These are phyloP conservation scores for Syncephalastrum racemosum DNA, from an alignment of 371 early-diverging fungal genomes.

Conservation along the genomic window DNA sequence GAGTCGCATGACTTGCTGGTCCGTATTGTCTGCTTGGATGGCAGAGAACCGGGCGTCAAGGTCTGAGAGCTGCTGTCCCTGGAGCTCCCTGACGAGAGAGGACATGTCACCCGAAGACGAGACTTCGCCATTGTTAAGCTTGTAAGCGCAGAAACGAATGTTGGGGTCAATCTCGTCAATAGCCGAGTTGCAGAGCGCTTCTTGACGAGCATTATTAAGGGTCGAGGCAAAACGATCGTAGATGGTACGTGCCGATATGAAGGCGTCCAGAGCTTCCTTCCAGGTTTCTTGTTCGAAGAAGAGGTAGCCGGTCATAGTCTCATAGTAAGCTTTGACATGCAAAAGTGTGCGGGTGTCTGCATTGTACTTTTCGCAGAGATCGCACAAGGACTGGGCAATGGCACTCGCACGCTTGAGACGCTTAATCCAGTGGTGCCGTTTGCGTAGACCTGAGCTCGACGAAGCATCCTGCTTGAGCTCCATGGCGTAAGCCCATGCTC, in stretches of 20 bases:
- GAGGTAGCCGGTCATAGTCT: constrained; percentile 67
- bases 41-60: too few relatives aligned
- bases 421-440: constrained; percentile 65
- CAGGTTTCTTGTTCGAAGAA: constrained; percentile 71
- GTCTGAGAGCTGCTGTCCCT: too few relatives aligned
- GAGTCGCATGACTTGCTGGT: too few relatives aligned
- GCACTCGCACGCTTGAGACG: constrained; percentile 65
- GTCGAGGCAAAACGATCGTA: constrained; percentile 65
- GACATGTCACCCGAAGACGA: too few relatives aligned
- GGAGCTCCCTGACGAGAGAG: too few relatives aligned
- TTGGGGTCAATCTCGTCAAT: constrained; percentile 81
- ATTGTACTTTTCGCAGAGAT: constrained; percentile 50
- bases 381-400: constrained; percentile 50
- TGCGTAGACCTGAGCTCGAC: constrained; percentile 62
- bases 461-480: constrained; percentile 65
- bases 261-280: constrained; percentile 60
- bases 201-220: constrained; percentile 51
- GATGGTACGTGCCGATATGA: constrained; percentile 44
- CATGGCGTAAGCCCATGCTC: constrained; percentile 84
- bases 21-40: too few relatives aligned
- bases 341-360: constrained; percentile 58
- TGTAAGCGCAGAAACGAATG: constrained; percentile 80
- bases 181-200: constrained; percentile 66
- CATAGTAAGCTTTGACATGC: constrained; percentile 74
- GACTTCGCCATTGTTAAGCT: constrained; percentile 27